Percentiles rank a stretch among this genome's conserved stretches.
Conservation (phyloP, 495 filamentous ascomycete species). For the Penicillium chermesinum region DNA sequence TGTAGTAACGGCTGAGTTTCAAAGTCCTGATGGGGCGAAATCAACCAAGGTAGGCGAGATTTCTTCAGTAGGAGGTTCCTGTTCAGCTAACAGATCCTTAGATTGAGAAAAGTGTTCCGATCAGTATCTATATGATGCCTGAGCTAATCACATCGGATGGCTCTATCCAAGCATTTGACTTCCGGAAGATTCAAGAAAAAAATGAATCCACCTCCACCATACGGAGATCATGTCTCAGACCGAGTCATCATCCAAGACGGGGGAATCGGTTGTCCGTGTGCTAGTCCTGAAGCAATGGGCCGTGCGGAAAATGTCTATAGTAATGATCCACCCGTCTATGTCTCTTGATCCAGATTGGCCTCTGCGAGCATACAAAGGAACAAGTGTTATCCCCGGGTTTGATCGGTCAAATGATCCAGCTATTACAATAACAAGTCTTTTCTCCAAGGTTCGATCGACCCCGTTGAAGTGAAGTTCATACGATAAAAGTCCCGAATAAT, state of each 20-base stretch:
- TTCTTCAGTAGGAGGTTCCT: too few species aligned
- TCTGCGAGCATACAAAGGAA: too few species aligned
- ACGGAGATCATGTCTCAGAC: constrained; percentile 6
- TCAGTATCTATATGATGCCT: constrained; percentile 19
- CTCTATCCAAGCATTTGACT: background rate
- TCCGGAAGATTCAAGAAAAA: constrained; percentile 5
- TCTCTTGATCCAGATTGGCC: background rate
- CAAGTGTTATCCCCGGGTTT: too few species aligned
- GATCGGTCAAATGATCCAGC: too few species aligned
- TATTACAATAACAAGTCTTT: too few species aligned
- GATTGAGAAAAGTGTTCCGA: constrained; percentile 14
- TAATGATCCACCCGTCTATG: background rate
- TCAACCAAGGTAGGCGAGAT: background rate
- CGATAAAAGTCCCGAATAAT: too few species aligned
- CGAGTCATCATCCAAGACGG: background rate
- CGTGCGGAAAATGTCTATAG: background rate
- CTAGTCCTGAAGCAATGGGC: background rate
- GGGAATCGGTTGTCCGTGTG: background rate
- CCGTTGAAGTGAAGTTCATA: too few species aligned
- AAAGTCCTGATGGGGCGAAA: background rate
- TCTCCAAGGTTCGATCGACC: too few species aligned
- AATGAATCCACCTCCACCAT: constrained; percentile 12
- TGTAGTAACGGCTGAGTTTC: constrained; percentile 11
- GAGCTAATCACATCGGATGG: constrained; percentile 2
- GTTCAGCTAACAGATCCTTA: too few species aligned